Evolutionary conservation across 116 monocot species (phyloP).

Genomic region (Thalassia testudinum): DNA sequence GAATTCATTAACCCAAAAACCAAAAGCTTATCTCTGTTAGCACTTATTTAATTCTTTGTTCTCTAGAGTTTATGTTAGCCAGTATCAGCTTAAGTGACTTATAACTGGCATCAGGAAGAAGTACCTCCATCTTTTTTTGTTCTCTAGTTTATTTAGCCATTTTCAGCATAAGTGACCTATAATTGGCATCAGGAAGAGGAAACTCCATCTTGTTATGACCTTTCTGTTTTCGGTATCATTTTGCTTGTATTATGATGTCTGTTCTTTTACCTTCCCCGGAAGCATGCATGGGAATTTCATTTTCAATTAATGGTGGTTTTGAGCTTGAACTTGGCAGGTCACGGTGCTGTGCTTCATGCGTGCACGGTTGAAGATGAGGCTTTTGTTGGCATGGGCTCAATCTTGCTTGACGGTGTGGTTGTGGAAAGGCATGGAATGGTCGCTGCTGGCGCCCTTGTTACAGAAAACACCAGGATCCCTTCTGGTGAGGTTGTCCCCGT

Average conservation of each 20-base stretch:
- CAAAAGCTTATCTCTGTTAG: too few species aligned
- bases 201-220: too few species aligned
- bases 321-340: slow-evolving; percentile 35
- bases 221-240: neutral
- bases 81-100: too few species aligned
- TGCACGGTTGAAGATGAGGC: slow-evolving; percentile 89
- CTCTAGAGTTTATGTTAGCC: too few species aligned
- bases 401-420: slow-evolving; percentile 71
- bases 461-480: slow-evolving; percentile 72
- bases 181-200: too few species aligned
- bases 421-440: slow-evolving; percentile 83
- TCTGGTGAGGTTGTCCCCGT: slow-evolving; percentile 43
- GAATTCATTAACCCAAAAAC: too few species aligned
- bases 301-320: neutral
- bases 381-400: slow-evolving; percentile 81
- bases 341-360: slow-evolving; percentile 83
- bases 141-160: too few species aligned
- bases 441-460: slow-evolving; percentile 86
- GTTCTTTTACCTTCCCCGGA: neutral
- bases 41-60: too few species aligned
- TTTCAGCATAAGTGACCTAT: too few species aligned
- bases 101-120: too few species aligned
- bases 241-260: neutral
- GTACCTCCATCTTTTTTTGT: too few species aligned
- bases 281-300: neutral